Evolutionary conservation across 306 rosid species (phyloP).

Genomic region (Comarum palustre): DNA sequence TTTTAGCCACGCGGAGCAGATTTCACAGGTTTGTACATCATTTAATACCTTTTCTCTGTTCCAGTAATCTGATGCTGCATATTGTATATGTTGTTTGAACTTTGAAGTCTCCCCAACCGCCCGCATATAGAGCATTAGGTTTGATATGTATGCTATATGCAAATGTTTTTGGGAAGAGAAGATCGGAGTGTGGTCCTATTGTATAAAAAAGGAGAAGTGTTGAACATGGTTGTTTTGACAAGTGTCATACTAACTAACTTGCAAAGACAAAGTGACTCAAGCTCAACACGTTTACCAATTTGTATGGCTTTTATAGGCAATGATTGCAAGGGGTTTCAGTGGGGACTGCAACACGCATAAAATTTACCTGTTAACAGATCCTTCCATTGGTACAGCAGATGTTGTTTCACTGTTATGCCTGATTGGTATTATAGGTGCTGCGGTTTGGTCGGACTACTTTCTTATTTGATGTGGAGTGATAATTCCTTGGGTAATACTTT

Average conservation of each 20-base stretch:
- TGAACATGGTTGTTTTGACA: constrained; percentile 1
- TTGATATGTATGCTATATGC: not conserved
- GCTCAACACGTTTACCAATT: not conserved
- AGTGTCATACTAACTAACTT: not conserved
- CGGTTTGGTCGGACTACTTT: constrained; percentile 58
- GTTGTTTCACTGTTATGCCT: constrained; percentile 56
- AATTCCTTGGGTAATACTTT: constrained; percentile 22
- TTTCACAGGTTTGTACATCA: constrained; percentile 71
- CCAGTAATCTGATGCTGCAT: not conserved
- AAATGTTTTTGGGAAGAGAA: not conserved
- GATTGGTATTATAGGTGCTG: constrained; percentile 54
- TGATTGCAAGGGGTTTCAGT: constrained; percentile 93
- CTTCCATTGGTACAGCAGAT: constrained; percentile 62
- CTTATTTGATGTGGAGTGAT: constrained; percentile 38
- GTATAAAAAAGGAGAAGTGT: not conserved
- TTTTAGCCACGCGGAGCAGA: constrained; percentile 90
- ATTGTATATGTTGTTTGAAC: not conserved
- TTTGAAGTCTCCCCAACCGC: not conserved
- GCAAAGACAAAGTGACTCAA: not conserved
- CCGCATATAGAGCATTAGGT: not conserved
- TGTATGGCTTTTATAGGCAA: constrained; percentile 57
- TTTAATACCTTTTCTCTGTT: not conserved
- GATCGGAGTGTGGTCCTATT: not conserved
- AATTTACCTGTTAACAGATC: constrained; percentile 68
- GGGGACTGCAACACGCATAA: constrained; percentile 69